A percentile compares a stretch with the other conserved stretches of the same genome.
Evolutionary conservation across 2,329 filamentous ascomycete genomes (phyloP).

Genomic region (Fusarium tricinctum): DNA sequence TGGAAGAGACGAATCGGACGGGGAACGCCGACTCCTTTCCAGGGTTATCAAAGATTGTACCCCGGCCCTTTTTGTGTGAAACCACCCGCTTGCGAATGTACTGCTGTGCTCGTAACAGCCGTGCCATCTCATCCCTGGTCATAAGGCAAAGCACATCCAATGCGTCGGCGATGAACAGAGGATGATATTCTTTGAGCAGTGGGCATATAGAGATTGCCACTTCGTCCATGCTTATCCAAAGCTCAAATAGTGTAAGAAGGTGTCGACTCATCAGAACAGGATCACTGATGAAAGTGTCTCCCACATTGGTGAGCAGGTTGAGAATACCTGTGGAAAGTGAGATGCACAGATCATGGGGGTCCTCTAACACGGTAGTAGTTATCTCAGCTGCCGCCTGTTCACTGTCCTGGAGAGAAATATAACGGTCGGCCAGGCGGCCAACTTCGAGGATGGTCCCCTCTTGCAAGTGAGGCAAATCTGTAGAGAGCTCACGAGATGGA

Average conservation of each 20-base stretch:
- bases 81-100: slow-evolving; percentile 40
- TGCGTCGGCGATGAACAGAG: slow-evolving; percentile 63
- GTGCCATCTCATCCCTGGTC: slow-evolving; percentile 61
- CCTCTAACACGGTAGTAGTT: not conserved
- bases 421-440: not conserved
- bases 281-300: slow-evolving; percentile 51
- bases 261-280: slow-evolving; percentile 48
- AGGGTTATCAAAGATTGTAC: slow-evolving; percentile 64
- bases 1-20: slow-evolving; percentile 1
- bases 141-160: slow-evolving; percentile 70
- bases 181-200: slow-evolving; percentile 65
- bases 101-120: slow-evolving; percentile 56
- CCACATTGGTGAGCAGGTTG: slow-evolving; percentile 6
- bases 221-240: slow-evolving; percentile 71
- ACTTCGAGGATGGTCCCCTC: not conserved
- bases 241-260: slow-evolving; percentile 67
- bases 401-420: not conserved
- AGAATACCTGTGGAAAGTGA: not conserved
- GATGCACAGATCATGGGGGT: slow-evolving; percentile 2
- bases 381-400: rapidly evolving
- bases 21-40: slow-evolving; percentile 29
- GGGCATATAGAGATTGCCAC: slow-evolving; percentile 59
- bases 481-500: too few relatives aligned
- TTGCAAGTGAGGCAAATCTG: not conserved
- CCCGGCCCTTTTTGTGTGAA: slow-evolving; percentile 23